Percentiles rank a stretch among this genome's conserved stretches.
These are phyloP conservation scores for Lachnellula occidentalis DNA, from an alignment of 2,329 filamentous ascomycete genomes.

Conservation along the genomic window DNA sequence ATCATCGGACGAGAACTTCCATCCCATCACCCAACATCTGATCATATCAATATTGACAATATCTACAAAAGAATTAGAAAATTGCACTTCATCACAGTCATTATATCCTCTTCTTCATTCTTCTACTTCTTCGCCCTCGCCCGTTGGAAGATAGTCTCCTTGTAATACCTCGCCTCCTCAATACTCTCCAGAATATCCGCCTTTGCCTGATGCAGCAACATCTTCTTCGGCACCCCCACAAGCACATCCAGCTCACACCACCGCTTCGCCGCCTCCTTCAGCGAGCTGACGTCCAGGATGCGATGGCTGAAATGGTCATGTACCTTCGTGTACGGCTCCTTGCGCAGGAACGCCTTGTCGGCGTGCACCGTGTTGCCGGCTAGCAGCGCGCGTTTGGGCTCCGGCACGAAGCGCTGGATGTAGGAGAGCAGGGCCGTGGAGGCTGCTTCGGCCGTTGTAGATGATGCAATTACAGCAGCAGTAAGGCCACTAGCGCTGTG, in stretches of 20 bases:
- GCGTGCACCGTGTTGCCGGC: constrained; percentile 93
- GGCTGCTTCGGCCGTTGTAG: constrained; percentile 61
- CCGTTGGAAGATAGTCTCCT: constrained; percentile 56
- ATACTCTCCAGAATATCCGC: constrained; percentile 96
- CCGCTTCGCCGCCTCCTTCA: constrained; percentile 83
- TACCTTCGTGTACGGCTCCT: constrained; percentile 67
- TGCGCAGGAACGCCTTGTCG: constrained; percentile 74
- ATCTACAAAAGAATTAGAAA: neutral
- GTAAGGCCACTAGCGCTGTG: constrained; percentile 81
- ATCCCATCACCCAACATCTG: neutral
- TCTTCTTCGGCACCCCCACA: constrained; percentile 63
- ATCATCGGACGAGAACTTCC: neutral
- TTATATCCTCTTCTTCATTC: neutral
- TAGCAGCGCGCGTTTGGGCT: constrained; percentile 62
- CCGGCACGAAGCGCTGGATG: constrained; percentile 65
- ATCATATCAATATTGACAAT: neutral
- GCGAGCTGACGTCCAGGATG: constrained; percentile 82
- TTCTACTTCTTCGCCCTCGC: neutral
- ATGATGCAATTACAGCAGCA: constrained; percentile 66
- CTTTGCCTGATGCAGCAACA: constrained; percentile 71
- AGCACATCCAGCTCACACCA: constrained; percentile 66
- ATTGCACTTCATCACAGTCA: neutral
- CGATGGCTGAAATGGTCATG: constrained; percentile 80
- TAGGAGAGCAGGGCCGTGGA: constrained; percentile 71
- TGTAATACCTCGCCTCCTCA: constrained; percentile 81